Conservation (phyloP, 352 stramenopile genomes). For the Phytophthora hibernalis region DNA sequence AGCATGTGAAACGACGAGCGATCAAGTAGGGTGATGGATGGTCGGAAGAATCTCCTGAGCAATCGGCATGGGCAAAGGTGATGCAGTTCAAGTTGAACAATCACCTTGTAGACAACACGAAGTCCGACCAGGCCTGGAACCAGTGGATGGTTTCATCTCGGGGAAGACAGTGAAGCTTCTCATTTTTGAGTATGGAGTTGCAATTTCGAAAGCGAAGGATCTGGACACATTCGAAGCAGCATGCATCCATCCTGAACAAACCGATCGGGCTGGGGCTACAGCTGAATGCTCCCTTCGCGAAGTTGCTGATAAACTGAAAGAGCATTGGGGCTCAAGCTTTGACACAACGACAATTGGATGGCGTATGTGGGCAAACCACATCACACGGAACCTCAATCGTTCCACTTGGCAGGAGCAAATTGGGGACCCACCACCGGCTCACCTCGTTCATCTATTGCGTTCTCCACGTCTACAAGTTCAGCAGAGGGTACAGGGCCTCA, state of each 20-base stretch:
- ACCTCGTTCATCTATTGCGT: constrained; percentile 14
- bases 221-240: constrained; percentile 4
- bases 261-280: constrained; percentile 21
- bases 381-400: constrained; percentile 15
- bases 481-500: neutral
- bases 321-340: constrained; percentile 14
- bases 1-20: constrained; percentile 5
- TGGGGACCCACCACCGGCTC: constrained; percentile 4
- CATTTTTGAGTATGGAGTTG: constrained; percentile 27
- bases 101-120: constrained; percentile 15
- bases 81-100: no score
- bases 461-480: neutral
- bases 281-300: constrained; percentile 18
- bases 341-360: neutral
- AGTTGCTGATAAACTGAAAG: constrained; percentile 8
- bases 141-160: constrained; percentile 9
- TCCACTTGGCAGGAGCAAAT: constrained; percentile 19
- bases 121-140: constrained; percentile 6
- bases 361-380: no score
- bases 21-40: constrained; percentile 12
- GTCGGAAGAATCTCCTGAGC: neutral
- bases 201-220: no score
- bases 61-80: constrained; percentile 11
- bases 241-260: constrained; percentile 17
- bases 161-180: constrained; percentile 12